Conservation (phyloP, 768 basidiomycete species). For the Tulasnella sp. region DNA sequence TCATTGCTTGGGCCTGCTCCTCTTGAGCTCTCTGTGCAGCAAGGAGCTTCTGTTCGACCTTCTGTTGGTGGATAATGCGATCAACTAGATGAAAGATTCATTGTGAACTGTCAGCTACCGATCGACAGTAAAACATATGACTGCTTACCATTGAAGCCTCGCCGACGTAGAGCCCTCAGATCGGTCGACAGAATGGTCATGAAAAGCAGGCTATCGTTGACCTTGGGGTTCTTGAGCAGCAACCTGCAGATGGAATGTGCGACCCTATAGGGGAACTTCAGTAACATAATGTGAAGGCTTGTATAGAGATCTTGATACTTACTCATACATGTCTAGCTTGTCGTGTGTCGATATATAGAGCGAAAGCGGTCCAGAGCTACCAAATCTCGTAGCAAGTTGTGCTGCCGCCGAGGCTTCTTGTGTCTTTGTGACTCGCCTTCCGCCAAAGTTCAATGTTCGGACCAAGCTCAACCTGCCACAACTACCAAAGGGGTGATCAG, state of each 20-base stretch:
- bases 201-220: slow-evolving; percentile 80
- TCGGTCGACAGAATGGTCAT: slow-evolving; percentile 93
- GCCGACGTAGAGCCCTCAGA: slow-evolving; percentile 61
- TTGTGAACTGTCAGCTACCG: not conserved
- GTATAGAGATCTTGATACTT: slow-evolving; percentile 28
- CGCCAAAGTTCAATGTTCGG: slow-evolving; percentile 49
- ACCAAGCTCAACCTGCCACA: slow-evolving; percentile 47
- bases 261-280: slow-evolving; percentile 41
- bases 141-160: slow-evolving; percentile 70
- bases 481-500: not conserved
- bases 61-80: slow-evolving; percentile 77
- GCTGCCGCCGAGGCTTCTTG: slow-evolving; percentile 71
- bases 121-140: not conserved
- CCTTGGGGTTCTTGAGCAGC: slow-evolving; percentile 65
- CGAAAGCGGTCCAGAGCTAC: slow-evolving; percentile 50
- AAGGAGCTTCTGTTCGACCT: slow-evolving; percentile 46
- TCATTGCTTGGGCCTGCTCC: not conserved
- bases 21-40: slow-evolving; percentile 33
- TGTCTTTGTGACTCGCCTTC: slow-evolving; percentile 38
- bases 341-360: slow-evolving; percentile 68
- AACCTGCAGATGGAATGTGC: slow-evolving; percentile 72
- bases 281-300: not conserved
- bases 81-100: slow-evolving; percentile 46
- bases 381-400: slow-evolving; percentile 29
- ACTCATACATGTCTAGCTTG: slow-evolving; percentile 88